Evolutionary conservation across 2,329 filamentous ascomycete genomes (phyloP).

Genomic region (Ophiostoma australiae): DNA sequence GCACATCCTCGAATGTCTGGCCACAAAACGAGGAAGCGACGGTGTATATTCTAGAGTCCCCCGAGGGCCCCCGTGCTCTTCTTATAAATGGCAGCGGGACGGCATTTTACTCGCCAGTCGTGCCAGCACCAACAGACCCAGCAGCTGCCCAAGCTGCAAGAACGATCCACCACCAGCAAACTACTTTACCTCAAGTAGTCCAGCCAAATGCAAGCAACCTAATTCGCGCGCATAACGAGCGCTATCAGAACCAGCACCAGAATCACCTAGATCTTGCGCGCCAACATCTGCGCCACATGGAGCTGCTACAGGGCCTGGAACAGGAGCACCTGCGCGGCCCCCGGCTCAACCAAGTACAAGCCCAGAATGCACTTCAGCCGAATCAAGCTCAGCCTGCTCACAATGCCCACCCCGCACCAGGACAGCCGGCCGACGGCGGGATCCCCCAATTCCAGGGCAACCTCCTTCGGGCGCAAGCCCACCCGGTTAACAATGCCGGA

Average conservation of each 20-base stretch:
- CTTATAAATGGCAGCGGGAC: constrained; percentile 50
- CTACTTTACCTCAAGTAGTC: constrained; percentile 27
- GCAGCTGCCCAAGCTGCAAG: too few species aligned
- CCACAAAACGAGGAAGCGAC: constrained; percentile 21
- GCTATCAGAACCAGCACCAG: constrained; percentile 19
- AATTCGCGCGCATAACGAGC: constrained; percentile 17
- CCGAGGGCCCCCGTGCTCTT: constrained; percentile 54
- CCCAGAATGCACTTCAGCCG: neutral
- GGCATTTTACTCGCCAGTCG: constrained; percentile 42
- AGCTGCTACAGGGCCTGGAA: constrained; percentile 22
- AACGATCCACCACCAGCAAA: neutral
- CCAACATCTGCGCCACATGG: constrained; percentile 19
- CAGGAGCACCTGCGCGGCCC: constrained; percentile 27
- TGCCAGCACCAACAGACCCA: neutral
- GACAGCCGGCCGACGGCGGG: constrained; percentile 31
- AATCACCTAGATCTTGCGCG: constrained; percentile 14
- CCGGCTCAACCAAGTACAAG: neutral
- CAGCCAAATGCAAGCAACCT: constrained; percentile 14
- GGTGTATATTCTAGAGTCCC: constrained; percentile 58
- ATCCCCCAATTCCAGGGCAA: constrained; percentile 32
- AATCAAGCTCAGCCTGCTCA: neutral
- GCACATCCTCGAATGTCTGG: neutral
- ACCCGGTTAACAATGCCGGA: constrained; percentile 40
- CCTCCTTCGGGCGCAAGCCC: constrained; percentile 16
- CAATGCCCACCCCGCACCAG: neutral